Evolutionary conservation across 768 basidiomycete genomes (phyloP).

Genomic region (Leccinum arenicola): DNA sequence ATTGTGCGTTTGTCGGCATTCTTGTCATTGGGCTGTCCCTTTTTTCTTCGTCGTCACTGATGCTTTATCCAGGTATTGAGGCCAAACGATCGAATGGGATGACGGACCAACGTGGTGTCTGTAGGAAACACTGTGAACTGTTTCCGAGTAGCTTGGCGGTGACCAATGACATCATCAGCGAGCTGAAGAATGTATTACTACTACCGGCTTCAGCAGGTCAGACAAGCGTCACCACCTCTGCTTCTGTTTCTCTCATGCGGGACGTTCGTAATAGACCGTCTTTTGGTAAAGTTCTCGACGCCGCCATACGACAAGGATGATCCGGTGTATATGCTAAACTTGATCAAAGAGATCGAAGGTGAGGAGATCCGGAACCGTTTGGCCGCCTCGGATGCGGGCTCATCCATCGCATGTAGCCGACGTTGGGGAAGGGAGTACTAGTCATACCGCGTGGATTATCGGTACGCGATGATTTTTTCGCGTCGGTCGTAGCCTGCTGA

Average conservation of each 20-base stretch:
- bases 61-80: constrained; percentile 24
- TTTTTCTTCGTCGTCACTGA: not conserved
- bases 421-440: constrained; percentile 2
- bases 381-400: not conserved
- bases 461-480: constrained; percentile 12
- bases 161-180: constrained; percentile 16
- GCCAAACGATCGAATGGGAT: not conserved
- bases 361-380: not conserved
- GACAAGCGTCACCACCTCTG: too few relatives aligned
- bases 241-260: too few relatives aligned
- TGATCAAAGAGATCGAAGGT: constrained; percentile 30
- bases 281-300: constrained; percentile 32
- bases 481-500: constrained; percentile 3
- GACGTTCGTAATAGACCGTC: constrained; percentile 18
- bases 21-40: not conserved
- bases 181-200: constrained; percentile 20
- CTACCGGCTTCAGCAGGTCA: constrained; percentile 32
- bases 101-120: not conserved
- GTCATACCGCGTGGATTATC: constrained; percentile 25
- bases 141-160: constrained; percentile 26
- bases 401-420: constrained; percentile 7
- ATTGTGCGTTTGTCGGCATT: constrained; percentile 19
- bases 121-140: constrained; percentile 31
- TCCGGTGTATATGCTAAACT: constrained; percentile 24
- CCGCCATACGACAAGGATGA: constrained; percentile 26